These are phyloP conservation scores for Lyophyllum shimeji DNA, from an alignment of 768 basidiomycete genomes.

Conservation along the genomic window DNA sequence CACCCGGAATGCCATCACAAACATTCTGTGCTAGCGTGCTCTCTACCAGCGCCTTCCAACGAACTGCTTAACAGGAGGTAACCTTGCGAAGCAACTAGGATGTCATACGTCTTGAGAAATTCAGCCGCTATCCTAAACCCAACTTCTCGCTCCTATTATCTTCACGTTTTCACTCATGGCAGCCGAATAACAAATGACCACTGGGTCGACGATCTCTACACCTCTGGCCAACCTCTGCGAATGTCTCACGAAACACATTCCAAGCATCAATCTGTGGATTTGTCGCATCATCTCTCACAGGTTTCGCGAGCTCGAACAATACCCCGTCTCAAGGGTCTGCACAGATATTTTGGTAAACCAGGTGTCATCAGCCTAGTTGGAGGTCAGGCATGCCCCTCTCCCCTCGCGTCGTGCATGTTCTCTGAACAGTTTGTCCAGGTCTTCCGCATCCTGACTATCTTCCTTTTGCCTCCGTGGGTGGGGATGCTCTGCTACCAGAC, in stretches of 20 bases:
- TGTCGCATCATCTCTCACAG: constrained; percentile 31
- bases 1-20: no score
- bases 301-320: constrained; percentile 1
- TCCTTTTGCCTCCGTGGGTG: constrained; percentile 63
- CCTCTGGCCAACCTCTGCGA: neutral
- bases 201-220: no score
- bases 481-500: constrained; percentile 49
- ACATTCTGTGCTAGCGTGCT: no score
- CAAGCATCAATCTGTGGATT: constrained; percentile 62
- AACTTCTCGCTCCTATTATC: no score
- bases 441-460: constrained; percentile 69
- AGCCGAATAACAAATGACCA: no score
- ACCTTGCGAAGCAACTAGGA: no score
- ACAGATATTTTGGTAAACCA: constrained; percentile 55
- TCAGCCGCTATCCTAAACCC: no score
- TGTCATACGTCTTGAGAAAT: no score
- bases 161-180: no score
- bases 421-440: constrained; percentile 33
- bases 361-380: constrained; percentile 67
- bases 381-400: constrained; percentile 39
- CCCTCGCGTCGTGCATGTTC: neutral
- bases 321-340: constrained; percentile 62
- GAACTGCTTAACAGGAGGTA: no score
- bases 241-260: constrained; percentile 28
- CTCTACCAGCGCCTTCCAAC: no score